Evolutionary conservation across 257 asterid species (phyloP).

Genomic region (Rhazya stricta): DNA sequence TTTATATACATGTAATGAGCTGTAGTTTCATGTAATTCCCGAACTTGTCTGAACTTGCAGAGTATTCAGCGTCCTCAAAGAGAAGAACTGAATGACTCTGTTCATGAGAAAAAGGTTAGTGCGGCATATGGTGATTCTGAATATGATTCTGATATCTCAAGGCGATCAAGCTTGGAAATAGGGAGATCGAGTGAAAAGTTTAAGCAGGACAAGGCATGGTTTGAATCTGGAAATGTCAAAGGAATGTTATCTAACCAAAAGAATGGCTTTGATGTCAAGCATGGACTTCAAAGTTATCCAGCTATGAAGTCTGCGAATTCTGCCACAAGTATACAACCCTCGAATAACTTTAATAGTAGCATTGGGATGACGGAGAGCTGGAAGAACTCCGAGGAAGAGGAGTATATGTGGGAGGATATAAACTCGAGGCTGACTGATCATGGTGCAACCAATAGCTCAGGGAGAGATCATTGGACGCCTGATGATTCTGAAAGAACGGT

Average conservation of each 20-base stretch:
- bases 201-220: constrained; percentile 57
- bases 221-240: constrained; percentile 35
- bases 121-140: constrained; percentile 45
- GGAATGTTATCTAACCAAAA: constrained; percentile 42
- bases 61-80: constrained; percentile 42
- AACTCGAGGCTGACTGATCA: constrained; percentile 39
- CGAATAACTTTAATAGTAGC: constrained; percentile 26
- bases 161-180: constrained; percentile 36
- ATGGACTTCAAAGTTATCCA: constrained; percentile 40
- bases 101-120: constrained; percentile 33
- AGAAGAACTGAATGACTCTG: constrained; percentile 41
- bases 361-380: constrained; percentile 53
- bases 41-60: constrained; percentile 50
- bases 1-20: constrained; percentile 5
- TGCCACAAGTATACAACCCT: constrained; percentile 34
- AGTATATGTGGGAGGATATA: constrained; percentile 72
- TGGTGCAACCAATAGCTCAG: constrained; percentile 29
- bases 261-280: constrained; percentile 55
- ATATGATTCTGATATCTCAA: constrained; percentile 39
- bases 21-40: constrained; percentile 11
- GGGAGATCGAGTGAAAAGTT: constrained; percentile 43
- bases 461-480: constrained; percentile 53
- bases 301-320: constrained; percentile 29
- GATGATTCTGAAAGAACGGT: constrained; percentile 59
- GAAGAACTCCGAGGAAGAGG: constrained; percentile 89